Base-by-base conservation (phyloP, 257 asterid species). In the Solanum lycopersicoides region DNA sequence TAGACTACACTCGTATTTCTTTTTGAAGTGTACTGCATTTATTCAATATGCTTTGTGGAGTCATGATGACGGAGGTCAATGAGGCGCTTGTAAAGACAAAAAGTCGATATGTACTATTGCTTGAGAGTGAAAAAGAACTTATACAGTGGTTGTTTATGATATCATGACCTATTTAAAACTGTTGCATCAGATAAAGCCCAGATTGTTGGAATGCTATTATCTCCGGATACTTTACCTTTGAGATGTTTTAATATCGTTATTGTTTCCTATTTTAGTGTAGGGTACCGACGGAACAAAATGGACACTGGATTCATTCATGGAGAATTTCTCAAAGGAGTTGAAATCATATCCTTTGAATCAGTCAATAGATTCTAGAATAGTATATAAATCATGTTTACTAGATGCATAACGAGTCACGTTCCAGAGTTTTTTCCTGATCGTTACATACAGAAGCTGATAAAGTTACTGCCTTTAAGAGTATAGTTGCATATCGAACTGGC, bases 401-500 rank as follows among this genome's bases (percentile, higher is more conserved):
- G 25, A 56, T 2, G 66, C 66, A 56, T 56, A 56, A 20, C 9
- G 9, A 72, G 80, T 35, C 50, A 41, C 18, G 59, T 50, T 60
- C 75, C 82, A 37, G 23, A 83, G 89, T 73, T 74, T 83, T 93
- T 94, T 98, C 98, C 96, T 94, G 92, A 82, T 89, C 50, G 66
- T 82, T 85, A 25, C 82, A 82, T 92, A 96, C 99, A 72, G 88
- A 86, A 85, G 94, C 94, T 41, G 92, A 89, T 84, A 89, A 91
- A 89, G 89, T 95, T 50, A 89, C 89, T 60, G 97, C 94, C 84
- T 95, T 93, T 75, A 96, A 96, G 92, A 96, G 98, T 89, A 93
- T 96, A 89, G 98, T 98, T 88, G 98, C 99, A 87, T 96, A 96
- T 90, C 96, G 98, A 86, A 88, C 93, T 87, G 99, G 99, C 87